Conservation (phyloP, 352 stramenopile genomes). For the Globisporangium spiculum region DNA sequence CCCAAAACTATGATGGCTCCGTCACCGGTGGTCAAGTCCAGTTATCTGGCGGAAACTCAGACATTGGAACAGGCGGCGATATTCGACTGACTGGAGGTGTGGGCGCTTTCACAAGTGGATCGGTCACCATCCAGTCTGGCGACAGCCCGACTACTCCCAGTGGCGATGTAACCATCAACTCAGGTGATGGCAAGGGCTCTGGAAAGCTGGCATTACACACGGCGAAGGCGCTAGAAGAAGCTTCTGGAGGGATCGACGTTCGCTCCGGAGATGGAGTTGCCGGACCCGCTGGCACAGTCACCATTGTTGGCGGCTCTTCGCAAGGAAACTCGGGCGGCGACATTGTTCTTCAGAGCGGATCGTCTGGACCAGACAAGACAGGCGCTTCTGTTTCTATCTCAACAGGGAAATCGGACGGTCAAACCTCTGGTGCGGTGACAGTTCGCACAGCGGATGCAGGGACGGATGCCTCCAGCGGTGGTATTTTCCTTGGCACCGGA, state of each 20-base stretch:
- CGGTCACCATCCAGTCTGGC: constrained; percentile 46
- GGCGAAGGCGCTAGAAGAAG: constrained; percentile 18
- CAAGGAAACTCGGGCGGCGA: constrained; percentile 28
- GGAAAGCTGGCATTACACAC: constrained; percentile 32
- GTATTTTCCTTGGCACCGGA: constrained; percentile 47
- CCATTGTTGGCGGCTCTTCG: constrained; percentile 35
- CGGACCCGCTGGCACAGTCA: constrained; percentile 28
- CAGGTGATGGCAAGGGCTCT: constrained; percentile 15
- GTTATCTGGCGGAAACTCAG: constrained; percentile 62
- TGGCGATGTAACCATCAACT: constrained; percentile 47
- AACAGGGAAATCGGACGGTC: constrained; percentile 35
- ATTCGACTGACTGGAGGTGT: constrained; percentile 45
- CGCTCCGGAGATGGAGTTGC: constrained; percentile 33
- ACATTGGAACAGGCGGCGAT: constrained; percentile 56
- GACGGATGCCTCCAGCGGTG: constrained; percentile 39
- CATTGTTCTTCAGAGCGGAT: constrained; percentile 32
- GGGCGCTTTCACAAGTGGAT: constrained; percentile 45
- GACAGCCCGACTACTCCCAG: constrained; percentile 36
- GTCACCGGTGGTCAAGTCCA: constrained; percentile 70
- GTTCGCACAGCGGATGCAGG: constrained; percentile 33
- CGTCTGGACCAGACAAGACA: constrained; percentile 26
- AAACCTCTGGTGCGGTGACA: constrained; percentile 44
- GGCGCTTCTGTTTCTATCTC: constrained; percentile 49
- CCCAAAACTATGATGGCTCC: constrained; percentile 68
- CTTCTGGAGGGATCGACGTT: constrained; percentile 41